A percentile compares a stretch with the other conserved stretches of the same genome.
Evolutionary conservation across 495 filamentous ascomycete species (phyloP).

Genomic region (Chaetomium fimeti): DNA sequence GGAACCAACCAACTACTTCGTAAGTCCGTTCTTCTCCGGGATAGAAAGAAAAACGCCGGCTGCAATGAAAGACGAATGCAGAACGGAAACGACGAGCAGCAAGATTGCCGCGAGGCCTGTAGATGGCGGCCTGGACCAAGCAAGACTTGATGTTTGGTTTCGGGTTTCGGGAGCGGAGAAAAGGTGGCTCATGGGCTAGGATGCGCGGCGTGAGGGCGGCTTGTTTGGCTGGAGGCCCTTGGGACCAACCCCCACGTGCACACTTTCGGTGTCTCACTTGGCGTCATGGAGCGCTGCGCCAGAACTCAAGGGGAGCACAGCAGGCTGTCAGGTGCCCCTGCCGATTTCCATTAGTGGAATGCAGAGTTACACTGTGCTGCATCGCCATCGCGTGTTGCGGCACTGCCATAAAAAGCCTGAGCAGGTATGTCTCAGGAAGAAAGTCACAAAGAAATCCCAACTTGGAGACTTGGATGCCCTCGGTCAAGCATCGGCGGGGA

Average conservation of each 20-base stretch:
- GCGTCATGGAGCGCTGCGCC: slow-evolving; percentile 17
- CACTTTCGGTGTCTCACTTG: slow-evolving; percentile 19
- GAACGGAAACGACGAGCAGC: not conserved
- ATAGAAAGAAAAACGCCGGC: not conserved
- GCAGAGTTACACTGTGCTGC: not conserved
- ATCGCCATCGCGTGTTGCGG: not conserved
- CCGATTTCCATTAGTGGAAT: not conserved
- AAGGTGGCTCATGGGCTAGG: not conserved
- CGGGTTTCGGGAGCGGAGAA: slow-evolving; percentile 8
- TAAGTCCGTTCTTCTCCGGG: not conserved
- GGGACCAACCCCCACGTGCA: slow-evolving; percentile 19
- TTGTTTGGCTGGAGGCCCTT: slow-evolving; percentile 9
- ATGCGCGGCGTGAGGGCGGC: not conserved
- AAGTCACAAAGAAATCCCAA: not conserved
- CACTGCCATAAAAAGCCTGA: too few species aligned
- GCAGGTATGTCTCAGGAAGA: not conserved
- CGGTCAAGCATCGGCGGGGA: not conserved
- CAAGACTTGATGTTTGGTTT: slow-evolving; percentile 10
- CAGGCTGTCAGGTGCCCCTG: not conserved
- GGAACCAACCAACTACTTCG: not conserved
- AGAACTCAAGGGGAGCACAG: slow-evolving; percentile 1
- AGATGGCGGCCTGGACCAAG: slow-evolving; percentile 5
- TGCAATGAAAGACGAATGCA: not conserved
- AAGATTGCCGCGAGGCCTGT: not conserved
- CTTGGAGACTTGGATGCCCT: not conserved